These are phyloP conservation scores for Croton laevigatus DNA, from an alignment of 441 rosid species.

Conservation along the genomic window DNA sequence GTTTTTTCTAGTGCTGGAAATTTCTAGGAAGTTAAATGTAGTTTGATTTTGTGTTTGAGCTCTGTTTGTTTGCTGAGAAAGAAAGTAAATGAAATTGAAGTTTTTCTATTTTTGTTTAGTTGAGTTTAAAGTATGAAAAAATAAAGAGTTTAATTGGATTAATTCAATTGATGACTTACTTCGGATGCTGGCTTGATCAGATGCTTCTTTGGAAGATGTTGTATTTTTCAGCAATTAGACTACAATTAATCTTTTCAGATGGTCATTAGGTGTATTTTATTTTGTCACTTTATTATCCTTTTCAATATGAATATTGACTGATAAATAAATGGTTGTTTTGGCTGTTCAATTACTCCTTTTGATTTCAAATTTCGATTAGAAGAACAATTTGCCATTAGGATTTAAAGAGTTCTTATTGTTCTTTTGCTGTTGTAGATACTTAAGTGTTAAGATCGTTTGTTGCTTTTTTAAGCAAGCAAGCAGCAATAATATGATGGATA, in stretches of 20 bases:
- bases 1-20: neutral
- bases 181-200: constrained; percentile 3
- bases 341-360: neutral
- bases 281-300: neutral
- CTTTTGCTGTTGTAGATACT: neutral
- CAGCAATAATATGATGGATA: neutral
- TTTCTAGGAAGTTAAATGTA: constrained; percentile 30
- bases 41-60: constrained; percentile 21
- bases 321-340: neutral
- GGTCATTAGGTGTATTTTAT: neutral
- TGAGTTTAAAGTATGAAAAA: neutral
- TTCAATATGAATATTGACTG: neutral
- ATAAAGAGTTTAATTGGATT: neutral
- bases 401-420: neutral
- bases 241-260: neutral
- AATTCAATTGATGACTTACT: neutral
- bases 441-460: neutral
- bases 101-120: neutral
- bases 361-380: neutral
- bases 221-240: neutral
- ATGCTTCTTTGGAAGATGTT: neutral
- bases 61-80: constrained; percentile 31
- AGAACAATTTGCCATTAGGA: constrained; percentile 9
- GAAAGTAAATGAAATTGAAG: neutral
- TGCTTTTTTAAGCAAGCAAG: neutral